Evolutionary conservation across 1,139 yeast species (phyloP).

Genomic region (Suzukiozyma palmioleophila): DNA sequence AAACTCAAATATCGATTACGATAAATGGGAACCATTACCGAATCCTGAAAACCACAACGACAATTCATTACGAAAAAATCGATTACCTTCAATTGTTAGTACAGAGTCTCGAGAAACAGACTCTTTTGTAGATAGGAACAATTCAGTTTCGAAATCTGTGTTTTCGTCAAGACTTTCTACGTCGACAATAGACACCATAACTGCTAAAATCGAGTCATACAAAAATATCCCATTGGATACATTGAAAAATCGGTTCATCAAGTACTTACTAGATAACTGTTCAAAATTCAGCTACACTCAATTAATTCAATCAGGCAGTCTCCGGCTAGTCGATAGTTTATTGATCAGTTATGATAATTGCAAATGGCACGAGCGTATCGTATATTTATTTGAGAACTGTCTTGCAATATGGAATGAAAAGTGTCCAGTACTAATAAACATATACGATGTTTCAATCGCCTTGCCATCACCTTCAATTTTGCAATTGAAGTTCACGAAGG

Average conservation of each 20-base stretch:
- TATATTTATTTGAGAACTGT: slow-evolving; percentile 32
- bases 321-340: slow-evolving; percentile 36
- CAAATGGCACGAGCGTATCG: slow-evolving; percentile 13
- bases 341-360: slow-evolving; percentile 10
- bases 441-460: slow-evolving; percentile 8
- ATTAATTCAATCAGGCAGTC: slow-evolving; percentile 28
- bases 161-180: slow-evolving; percentile 19
- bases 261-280: slow-evolving; percentile 23
- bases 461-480: slow-evolving; percentile 18
- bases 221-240: slow-evolving; percentile 18
- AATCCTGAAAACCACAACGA: not conserved
- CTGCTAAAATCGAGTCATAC: slow-evolving; percentile 16
- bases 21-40: not conserved
- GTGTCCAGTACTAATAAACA: slow-evolving; percentile 6
- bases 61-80: not conserved
- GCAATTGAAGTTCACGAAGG: slow-evolving; percentile 8
- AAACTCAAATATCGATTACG: not conserved
- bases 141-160: slow-evolving; percentile 8
- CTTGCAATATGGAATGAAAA: slow-evolving; percentile 21
- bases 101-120: not conserved
- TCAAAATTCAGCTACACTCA: slow-evolving; percentile 20
- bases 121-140: not conserved
- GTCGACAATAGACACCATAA: slow-evolving; percentile 15
- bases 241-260: slow-evolving; percentile 27
- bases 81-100: not conserved